phyloP scores from a whole-genome alignment of 148 eudicot genomes.

The Arbutus unedo region DNA sequence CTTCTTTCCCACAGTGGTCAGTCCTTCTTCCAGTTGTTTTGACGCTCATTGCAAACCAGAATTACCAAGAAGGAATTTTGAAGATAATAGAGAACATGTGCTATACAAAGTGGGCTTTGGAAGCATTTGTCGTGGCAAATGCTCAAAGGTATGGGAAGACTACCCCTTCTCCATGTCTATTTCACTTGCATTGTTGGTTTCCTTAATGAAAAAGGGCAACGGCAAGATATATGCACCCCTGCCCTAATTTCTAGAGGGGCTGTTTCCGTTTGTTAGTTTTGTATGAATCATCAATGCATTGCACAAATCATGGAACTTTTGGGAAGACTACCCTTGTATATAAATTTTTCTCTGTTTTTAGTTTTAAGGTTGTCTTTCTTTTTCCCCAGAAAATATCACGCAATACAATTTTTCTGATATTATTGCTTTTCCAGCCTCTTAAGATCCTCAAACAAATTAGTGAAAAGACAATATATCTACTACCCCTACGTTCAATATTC shows the following conservation, averaged over 20 bases:
- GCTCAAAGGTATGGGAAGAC: conserved; percentile 57
- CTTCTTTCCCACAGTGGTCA: conserved; percentile 54
- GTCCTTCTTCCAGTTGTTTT: conserved; percentile 84
- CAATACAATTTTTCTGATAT: too few species aligned
- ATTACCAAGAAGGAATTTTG: conserved; percentile 33
- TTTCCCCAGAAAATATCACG: too few species aligned
- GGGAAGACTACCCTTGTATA: not conserved
- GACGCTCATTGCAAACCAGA: conserved; percentile 75
- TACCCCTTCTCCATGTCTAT: not conserved
- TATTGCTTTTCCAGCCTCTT: too few species aligned
- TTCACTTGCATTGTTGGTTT: not conserved
- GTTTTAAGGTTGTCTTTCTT: too few species aligned
- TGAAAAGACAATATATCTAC: too few species aligned
- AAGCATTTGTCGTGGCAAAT: conserved; percentile 84
- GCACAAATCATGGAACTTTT: not conserved
- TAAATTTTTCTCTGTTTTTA: too few species aligned
- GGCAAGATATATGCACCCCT: too few species aligned
- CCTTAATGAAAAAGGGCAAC: too few species aligned
- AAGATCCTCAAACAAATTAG: too few species aligned
- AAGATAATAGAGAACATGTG: conserved; percentile 40
- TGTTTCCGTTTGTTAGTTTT: not conserved
- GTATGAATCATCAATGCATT: not conserved
- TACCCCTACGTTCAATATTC: too few species aligned
- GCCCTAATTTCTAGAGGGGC: not conserved
- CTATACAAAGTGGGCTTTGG: conserved; percentile 92